Percentiles rank a stretch among this genome's conserved stretches.
Conservation (phyloP, 2,329 filamentous ascomycete species). For the Nigrospora sphaerica region DNA sequence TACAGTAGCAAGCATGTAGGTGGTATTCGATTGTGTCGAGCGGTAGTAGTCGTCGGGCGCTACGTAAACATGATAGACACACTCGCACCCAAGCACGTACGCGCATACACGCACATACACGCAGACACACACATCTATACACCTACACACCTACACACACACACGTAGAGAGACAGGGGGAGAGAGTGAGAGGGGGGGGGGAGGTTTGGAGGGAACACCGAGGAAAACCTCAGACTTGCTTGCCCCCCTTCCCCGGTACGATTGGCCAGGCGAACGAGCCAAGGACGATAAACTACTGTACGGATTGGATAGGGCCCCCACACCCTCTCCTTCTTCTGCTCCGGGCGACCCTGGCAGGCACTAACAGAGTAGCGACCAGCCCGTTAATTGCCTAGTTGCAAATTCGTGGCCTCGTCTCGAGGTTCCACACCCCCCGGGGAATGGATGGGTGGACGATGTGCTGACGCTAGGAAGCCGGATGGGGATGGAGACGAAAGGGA, state of each 20-base stretch:
- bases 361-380: background rate
- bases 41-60: background rate
- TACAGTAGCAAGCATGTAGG: background rate
- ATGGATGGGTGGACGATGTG: background rate
- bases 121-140: background rate
- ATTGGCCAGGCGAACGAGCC: background rate
- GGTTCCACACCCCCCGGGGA: background rate
- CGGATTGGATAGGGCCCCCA: background rate
- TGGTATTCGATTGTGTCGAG: background rate
- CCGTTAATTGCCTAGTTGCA: background rate
- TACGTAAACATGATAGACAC: too few relatives aligned
- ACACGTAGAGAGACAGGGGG: background rate
- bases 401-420: background rate
- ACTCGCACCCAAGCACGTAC: background rate
- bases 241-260: background rate
- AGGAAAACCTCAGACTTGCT: background rate
- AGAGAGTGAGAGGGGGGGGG: background rate
- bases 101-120: background rate
- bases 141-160: background rate
- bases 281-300: background rate
- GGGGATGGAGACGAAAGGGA: background rate
- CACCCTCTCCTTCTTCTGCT: background rate
- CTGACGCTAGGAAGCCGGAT: background rate
- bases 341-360: background rate
- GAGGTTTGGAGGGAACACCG: background rate